Conservation (phyloP, 2,329 filamentous ascomycete species). For the Exserohilum rostratum region DNA sequence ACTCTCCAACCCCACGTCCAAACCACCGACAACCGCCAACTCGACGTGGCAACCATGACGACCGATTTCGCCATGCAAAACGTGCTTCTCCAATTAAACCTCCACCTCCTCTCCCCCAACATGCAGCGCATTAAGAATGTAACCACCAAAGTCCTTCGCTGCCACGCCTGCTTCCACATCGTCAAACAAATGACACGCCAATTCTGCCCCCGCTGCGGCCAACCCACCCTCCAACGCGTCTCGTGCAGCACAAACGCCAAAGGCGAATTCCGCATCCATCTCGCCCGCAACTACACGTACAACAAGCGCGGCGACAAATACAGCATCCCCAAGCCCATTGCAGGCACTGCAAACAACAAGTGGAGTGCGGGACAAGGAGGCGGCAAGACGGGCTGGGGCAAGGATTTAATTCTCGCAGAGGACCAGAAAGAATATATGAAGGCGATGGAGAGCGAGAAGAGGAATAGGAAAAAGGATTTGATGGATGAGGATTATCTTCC, state of each 20-base stretch:
- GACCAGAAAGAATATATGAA: conserved; percentile 92
- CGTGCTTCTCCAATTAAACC: conserved; percentile 90
- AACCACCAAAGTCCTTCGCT: conserved; percentile 88
- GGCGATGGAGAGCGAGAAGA: conserved; percentile 67
- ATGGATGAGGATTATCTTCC: conserved; percentile 97
- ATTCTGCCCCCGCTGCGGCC: conserved; percentile 91
- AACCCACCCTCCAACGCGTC: conserved; percentile 82
- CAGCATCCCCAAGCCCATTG: conserved; percentile 88
- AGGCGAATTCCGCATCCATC: conserved; percentile 81
- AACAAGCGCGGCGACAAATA: conserved; percentile 92
- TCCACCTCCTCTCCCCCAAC: conserved; percentile 81
- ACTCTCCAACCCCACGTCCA: conserved; percentile 49
- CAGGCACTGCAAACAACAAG: conserved; percentile 81
- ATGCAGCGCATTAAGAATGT: conserved; percentile 82
- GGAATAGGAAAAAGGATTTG: conserved; percentile 75
- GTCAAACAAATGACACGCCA: conserved; percentile 85
- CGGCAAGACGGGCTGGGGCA: conserved; percentile 87
- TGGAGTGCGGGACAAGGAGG: conserved; percentile 65
- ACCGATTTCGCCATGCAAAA: conserved; percentile 99
- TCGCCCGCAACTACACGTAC: conserved; percentile 96
- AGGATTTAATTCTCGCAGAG: conserved; percentile 82
- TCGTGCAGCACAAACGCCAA: conserved; percentile 82
- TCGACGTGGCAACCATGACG: conserved; percentile 90
- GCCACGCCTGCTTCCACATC: conserved; percentile 78
- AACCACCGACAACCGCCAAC: conserved; percentile 61